These are phyloP conservation scores for Candida labiduridarum DNA, from an alignment of 1,139 yeast genomes.

Conservation along the genomic window DNA sequence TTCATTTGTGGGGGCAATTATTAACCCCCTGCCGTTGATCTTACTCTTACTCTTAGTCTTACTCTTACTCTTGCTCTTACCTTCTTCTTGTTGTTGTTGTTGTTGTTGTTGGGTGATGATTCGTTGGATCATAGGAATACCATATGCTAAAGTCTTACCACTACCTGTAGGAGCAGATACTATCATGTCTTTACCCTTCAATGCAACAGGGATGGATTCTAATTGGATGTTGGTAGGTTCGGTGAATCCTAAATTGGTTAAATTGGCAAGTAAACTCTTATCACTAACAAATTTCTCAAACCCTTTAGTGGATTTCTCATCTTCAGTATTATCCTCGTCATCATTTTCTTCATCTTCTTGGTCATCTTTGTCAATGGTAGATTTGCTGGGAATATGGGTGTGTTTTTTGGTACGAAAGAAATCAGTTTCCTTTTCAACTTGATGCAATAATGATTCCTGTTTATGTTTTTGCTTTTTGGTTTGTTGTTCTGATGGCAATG, in stretches of 20 bases:
- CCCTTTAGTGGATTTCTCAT: conserved; percentile 88
- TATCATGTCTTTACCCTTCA: conserved; percentile 67
- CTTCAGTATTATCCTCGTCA: conserved; percentile 38
- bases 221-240: conserved; percentile 94
- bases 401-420: conserved; percentile 65
- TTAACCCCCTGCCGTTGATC: conserved; percentile 57
- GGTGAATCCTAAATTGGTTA: conserved; percentile 68
- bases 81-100: conserved; percentile 15
- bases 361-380: conserved; percentile 20
- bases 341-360: conserved; percentile 24
- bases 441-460: conserved; percentile 38
- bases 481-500: conserved; percentile 34
- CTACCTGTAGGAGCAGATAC: conserved; percentile 97
- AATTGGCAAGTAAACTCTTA: conserved; percentile 60
- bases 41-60: too few relatives aligned
- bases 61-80: conserved; percentile 47
- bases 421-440: conserved; percentile 65
- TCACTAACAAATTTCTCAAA: conserved; percentile 72
- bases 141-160: conserved; percentile 88
- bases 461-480: conserved; percentile 27
- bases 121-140: conserved; percentile 75
- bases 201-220: conserved; percentile 74
- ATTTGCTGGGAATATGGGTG: conserved; percentile 10
- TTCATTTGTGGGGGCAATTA: conserved; percentile 86
- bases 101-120: conserved; percentile 10